These are phyloP conservation scores for Podila verticillata DNA, from an alignment of 192 early-diverging fungal species.

Conservation along the genomic window DNA sequence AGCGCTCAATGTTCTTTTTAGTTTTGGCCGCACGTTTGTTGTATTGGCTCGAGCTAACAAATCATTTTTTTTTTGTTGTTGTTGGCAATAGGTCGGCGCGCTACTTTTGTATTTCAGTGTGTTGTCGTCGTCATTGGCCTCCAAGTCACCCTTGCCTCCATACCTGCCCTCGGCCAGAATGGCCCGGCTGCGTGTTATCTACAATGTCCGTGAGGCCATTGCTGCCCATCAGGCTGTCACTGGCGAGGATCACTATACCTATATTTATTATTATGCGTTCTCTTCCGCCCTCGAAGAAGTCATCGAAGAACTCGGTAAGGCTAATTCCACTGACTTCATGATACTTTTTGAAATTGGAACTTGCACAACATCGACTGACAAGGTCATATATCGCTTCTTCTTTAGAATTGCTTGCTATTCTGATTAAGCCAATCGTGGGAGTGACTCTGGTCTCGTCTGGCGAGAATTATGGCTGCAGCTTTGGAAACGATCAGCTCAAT, in stretches of 20 bases:
- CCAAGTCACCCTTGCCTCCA: constrained; percentile 78
- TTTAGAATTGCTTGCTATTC: constrained; percentile 37
- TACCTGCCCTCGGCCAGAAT: constrained; percentile 69
- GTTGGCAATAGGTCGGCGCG: constrained; percentile 54
- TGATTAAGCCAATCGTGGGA: constrained; percentile 45
- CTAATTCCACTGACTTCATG: background rate
- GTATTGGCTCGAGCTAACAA: background rate
- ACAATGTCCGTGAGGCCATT: constrained; percentile 41
- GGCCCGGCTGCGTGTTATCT: constrained; percentile 54
- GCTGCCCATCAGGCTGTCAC: constrained; percentile 31
- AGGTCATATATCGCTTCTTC: background rate
- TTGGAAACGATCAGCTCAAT: constrained; percentile 2
- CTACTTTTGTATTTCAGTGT: constrained; percentile 78
- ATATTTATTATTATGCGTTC: constrained; percentile 49
- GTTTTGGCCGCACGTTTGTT: background rate
- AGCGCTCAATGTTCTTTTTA: background rate
- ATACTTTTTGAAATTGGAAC: too few species aligned
- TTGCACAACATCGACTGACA: background rate
- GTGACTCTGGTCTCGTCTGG: constrained; percentile 22
- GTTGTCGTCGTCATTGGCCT: constrained; percentile 72
- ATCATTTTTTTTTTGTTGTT: background rate
- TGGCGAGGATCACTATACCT: constrained; percentile 46
- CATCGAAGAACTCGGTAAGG: constrained; percentile 47
- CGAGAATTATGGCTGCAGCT: background rate
- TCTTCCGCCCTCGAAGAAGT: constrained; percentile 48